These are phyloP conservation scores for Penicillium steckii DNA, from an alignment of 495 filamentous ascomycete genomes.

Conservation along the genomic window DNA sequence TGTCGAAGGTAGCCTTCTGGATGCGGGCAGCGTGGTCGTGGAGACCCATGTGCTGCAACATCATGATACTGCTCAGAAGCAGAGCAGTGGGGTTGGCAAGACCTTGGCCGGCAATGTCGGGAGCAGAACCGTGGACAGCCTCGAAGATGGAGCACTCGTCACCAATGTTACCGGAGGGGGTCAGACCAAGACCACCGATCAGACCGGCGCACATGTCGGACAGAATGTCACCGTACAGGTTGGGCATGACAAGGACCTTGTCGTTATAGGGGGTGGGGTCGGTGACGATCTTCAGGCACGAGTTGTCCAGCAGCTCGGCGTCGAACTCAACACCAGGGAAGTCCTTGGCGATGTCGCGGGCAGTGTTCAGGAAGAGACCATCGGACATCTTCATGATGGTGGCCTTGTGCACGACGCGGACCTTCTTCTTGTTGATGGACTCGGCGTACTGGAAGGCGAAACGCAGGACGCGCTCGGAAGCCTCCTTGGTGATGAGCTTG, in stretches of 20 bases:
- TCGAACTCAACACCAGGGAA: constrained; percentile 95
- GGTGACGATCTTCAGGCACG: constrained; percentile 95
- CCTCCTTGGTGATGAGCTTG: constrained; percentile 95
- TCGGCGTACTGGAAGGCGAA: constrained; percentile 98
- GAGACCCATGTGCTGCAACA: constrained; percentile 98
- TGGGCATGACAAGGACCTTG: constrained; percentile 99
- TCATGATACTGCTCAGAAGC: constrained; percentile 92
- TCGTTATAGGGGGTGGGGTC: constrained; percentile 95
- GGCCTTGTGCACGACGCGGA: constrained; percentile 96
- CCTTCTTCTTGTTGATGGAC: constrained; percentile 88
- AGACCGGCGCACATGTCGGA: constrained; percentile 99
- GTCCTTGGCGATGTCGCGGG: constrained; percentile 82
- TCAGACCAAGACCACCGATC: constrained; percentile 95
- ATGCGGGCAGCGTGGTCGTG: constrained; percentile 81
- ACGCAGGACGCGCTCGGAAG: constrained; percentile 88
- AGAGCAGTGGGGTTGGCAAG: constrained; percentile 95
- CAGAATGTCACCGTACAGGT: constrained; percentile 98
- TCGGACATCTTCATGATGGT: constrained; percentile 99
- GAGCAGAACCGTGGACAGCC: constrained; percentile 96
- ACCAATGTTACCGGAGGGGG: constrained; percentile 97
- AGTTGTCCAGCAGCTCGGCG: constrained; percentile 96
- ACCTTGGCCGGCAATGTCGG: constrained; percentile 94
- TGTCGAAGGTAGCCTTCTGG: constrained; percentile 91
- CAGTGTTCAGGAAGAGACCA: constrained; percentile 90
- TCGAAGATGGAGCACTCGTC: constrained; percentile 99